These are phyloP conservation scores for Populus tomentosa DNA, from an alignment of 441 rosid species.

Conservation along the genomic window DNA sequence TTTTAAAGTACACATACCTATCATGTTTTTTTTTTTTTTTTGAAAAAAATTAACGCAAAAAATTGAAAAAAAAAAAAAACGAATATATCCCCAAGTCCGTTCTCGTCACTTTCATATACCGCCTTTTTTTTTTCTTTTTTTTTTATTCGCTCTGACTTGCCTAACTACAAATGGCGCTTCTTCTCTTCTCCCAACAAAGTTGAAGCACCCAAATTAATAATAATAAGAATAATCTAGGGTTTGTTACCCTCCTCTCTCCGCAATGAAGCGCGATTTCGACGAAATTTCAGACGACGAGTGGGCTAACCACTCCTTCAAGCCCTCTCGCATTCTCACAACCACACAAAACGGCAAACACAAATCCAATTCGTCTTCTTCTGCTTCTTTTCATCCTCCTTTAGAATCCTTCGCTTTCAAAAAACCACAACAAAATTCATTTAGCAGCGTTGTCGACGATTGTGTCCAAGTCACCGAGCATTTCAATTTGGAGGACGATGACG, in stretches of 20 bases:
- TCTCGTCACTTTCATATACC: neutral
- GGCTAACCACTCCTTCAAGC: constrained; percentile 66
- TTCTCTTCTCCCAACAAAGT: neutral
- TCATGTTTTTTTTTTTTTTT: no score
- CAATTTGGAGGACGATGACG: constrained; percentile 52
- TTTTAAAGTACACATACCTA: no score
- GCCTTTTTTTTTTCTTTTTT: neutral
- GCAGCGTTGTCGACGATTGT: constrained; percentile 40
- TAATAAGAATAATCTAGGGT: neutral
- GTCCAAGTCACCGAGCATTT: constrained; percentile 25
- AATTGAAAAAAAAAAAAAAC: neutral
- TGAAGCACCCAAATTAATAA: neutral
- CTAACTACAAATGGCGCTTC: neutral
- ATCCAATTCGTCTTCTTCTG: constrained; percentile 22
- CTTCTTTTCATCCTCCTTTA: constrained; percentile 48
- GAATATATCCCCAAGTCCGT: neutral
- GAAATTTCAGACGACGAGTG: constrained; percentile 95
- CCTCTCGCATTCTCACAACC: constrained; percentile 64
- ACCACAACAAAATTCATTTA: neutral
- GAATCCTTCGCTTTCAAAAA: constrained; percentile 63
- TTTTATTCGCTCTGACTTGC: neutral
- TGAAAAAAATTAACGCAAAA: neutral
- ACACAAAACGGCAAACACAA: constrained; percentile 21
- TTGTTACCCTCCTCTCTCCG: neutral
- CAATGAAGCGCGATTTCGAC: constrained; percentile 75